Base-by-base conservation (phyloP, 768 basidiomycete genomes). In the Tremella mesenterica region DNA sequence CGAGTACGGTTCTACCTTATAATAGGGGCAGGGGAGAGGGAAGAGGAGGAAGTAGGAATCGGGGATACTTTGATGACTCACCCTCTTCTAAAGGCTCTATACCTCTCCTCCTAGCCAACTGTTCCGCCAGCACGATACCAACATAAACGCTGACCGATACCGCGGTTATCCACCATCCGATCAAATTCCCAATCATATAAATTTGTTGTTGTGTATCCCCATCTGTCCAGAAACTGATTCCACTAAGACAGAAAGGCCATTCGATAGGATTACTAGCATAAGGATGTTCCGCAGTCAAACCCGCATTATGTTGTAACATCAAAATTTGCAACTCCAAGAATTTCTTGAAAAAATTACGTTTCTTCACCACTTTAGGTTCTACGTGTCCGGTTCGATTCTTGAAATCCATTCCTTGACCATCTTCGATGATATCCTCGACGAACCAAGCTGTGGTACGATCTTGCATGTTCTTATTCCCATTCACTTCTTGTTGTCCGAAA, bases 241-340 rank as follows among this genome's bases (percentile, higher is more conserved):
- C 95, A 58, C 79, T 88, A 26, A 96, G 75, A 33, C 91, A 80
- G 83, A 97, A 97, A 5, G 95, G 95, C 95, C 95, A 99, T 71
- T 93, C 91, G 75, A 96, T 84, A 4, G 95, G 91, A n/a, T 79
- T 79, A 54, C 86, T 88, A 3, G 95, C 91, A 71, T 99, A 99
- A 36, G 95, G 95, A 70, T 99, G 95, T 3, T 86, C 87, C n/a
- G 90, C 87, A 23, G 90, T 93, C 59, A 99, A 78, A 20, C 91
- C 95, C n/a, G 95, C 92, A 65, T 99, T 99, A 77, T 99, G 95
- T 70, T 95, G 90, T 60, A 97, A 75, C 93, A 97, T 97, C 52
- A 93, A 77, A 39, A 93, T 75, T 67, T 99, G 95, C 28, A 97
- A 77, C 73, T 99, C 93, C 26, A 77, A 81, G 65, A 92, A 97